Percentiles rank a stretch among this genome's conserved stretches.
Conservation (phyloP, 805 yeast species). For the Cyberlindnera maclurae region DNA sequence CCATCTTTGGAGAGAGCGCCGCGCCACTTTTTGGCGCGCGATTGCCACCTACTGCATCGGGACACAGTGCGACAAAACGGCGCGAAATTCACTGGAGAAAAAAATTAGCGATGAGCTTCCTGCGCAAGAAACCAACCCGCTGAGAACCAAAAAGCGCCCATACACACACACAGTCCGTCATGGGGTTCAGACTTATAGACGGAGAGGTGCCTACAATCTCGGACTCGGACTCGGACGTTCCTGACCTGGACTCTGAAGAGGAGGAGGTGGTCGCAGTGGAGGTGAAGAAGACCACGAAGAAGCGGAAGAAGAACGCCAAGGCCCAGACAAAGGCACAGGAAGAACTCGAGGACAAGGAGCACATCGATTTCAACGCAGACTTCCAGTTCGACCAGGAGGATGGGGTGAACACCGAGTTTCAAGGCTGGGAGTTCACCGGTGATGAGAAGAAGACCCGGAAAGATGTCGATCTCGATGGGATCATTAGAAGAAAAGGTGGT, state of each 20-base stretch:
- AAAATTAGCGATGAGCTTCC: conserved; percentile 16
- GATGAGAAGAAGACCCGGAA: conserved; percentile 33
- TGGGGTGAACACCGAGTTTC: conserved; percentile 42
- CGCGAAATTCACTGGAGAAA: too few species aligned
- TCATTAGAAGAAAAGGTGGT: conserved; percentile 83
- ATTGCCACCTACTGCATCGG: too few species aligned
- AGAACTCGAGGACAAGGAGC: conserved; percentile 30
- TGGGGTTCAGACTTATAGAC: conserved; percentile 25
- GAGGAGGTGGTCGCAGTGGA: conserved; percentile 14
- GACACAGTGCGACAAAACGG: too few species aligned
- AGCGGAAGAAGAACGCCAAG: conserved; percentile 19
- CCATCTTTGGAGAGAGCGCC: too few species aligned
- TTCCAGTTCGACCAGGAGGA: conserved; percentile 67
- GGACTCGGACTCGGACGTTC: conserved; percentile 48
- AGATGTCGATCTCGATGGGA: conserved; percentile 82
- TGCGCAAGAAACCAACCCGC: background rate
- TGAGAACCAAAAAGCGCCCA: background rate
- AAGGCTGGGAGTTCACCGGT: conserved; percentile 82
- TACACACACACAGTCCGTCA: conserved; percentile 1
- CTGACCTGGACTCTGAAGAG: conserved; percentile 3
- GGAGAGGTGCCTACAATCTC: conserved; percentile 72
- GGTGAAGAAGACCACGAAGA: conserved; percentile 18
- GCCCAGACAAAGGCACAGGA: conserved; percentile 21
- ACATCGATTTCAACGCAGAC: conserved; percentile 63
- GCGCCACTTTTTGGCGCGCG: background rate